These are phyloP conservation scores for Termitomyces heimii DNA, from an alignment of 768 basidiomycete species.

Conservation along the genomic window DNA sequence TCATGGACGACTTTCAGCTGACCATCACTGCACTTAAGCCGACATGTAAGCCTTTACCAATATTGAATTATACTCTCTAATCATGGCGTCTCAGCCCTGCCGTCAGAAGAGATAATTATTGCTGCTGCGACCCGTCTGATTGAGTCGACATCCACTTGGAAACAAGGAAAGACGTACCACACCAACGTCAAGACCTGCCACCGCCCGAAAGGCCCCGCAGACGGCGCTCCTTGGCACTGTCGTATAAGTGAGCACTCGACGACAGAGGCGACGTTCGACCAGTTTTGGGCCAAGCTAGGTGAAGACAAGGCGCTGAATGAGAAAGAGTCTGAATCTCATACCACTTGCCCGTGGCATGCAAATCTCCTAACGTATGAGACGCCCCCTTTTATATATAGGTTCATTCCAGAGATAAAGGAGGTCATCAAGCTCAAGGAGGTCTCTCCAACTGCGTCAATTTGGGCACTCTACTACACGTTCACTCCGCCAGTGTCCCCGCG, in stretches of 20 bases:
- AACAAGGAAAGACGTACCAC: slow-evolving; percentile 57
- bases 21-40: slow-evolving; percentile 11
- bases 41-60: slow-evolving; percentile 1
- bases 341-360: slow-evolving; percentile 7
- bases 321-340: slow-evolving; percentile 41
- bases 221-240: slow-evolving; percentile 63
- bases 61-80: background rate
- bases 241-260: slow-evolving; percentile 59
- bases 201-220: slow-evolving; percentile 44
- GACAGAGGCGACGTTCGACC: slow-evolving; percentile 67
- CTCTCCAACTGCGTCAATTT: slow-evolving; percentile 59
- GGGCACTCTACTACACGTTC: slow-evolving; percentile 72
- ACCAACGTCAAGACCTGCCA: slow-evolving; percentile 52
- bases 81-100: slow-evolving; percentile 40
- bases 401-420: slow-evolving; percentile 58
- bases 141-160: slow-evolving; percentile 55
- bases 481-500: slow-evolving; percentile 65
- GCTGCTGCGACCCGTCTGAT: slow-evolving; percentile 49
- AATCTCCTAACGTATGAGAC: slow-evolving; percentile 10
- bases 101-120: slow-evolving; percentile 53
- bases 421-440: slow-evolving; percentile 56
- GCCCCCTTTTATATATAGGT: slow-evolving; percentile 34
- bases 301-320: slow-evolving; percentile 64
- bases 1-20: slow-evolving; percentile 16
- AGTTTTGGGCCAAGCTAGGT: slow-evolving; percentile 66